Evolutionary conservation across 225 moss, liverwort and hornwort species (phyloP).

Genomic region (Anthoceros angustus): DNA sequence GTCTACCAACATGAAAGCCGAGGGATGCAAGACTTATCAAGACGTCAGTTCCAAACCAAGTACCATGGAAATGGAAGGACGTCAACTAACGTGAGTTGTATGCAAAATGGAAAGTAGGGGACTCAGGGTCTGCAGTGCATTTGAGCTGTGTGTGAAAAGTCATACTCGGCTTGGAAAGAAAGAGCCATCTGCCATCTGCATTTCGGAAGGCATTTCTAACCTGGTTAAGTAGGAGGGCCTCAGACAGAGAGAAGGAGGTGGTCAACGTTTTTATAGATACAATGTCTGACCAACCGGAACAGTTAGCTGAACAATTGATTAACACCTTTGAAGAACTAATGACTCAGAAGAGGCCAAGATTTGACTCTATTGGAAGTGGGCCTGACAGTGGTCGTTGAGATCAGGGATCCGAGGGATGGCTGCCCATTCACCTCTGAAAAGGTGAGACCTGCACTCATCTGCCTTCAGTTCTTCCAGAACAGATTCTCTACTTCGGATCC

Average conservation of each 20-base stretch:
- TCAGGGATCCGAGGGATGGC: too few relatives aligned
- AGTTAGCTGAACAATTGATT: slow-evolving; percentile 4
- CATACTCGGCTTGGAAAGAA: background rate
- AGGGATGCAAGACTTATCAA: too few relatives aligned
- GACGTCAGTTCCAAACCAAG: too few relatives aligned
- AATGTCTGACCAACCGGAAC: background rate
- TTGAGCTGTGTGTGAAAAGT: slow-evolving; percentile 5
- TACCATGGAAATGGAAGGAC: background rate
- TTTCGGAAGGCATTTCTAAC: slow-evolving; percentile 4
- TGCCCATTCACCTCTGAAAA: too few relatives aligned
- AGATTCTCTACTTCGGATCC: too few relatives aligned
- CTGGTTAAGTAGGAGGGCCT: slow-evolving; percentile 7
- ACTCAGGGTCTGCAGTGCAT: background rate
- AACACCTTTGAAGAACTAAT: slow-evolving; percentile 5
- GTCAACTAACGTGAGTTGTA: background rate
- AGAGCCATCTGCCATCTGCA: slow-evolving; percentile 1
- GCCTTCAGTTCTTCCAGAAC: too few relatives aligned
- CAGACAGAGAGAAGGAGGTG: slow-evolving; percentile 4
- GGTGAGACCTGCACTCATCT: too few relatives aligned
- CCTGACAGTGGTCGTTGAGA: background rate
- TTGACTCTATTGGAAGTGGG: background rate
- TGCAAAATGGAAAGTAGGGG: background rate
- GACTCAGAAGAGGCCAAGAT: background rate
- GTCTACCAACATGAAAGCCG: too few relatives aligned
- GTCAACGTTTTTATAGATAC: slow-evolving; percentile 6